phyloP scores from a whole-genome alignment of 73 alveolate genomes.

The Paramecium biaurelia region DNA sequence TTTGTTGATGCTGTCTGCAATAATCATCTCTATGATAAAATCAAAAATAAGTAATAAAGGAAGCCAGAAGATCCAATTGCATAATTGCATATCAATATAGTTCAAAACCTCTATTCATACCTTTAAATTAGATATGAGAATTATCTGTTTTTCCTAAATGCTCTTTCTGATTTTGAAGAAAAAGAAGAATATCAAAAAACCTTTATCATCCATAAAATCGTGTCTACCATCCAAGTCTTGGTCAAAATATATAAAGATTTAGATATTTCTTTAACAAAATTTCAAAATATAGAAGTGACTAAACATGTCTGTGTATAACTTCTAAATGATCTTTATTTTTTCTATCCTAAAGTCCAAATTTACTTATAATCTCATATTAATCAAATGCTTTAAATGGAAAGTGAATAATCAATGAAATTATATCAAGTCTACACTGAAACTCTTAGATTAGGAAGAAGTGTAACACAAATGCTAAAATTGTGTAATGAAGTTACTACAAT shows the following conservation, averaged over 20 bases:
- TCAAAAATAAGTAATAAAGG: not conserved
- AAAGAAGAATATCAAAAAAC: not conserved
- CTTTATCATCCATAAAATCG: constrained; percentile 9
- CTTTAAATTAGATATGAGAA: constrained; percentile 1
- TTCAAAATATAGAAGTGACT: not conserved
- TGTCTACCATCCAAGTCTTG: not conserved
- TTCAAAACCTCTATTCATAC: not conserved
- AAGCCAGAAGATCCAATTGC: constrained; percentile 22
- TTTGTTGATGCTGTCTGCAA: constrained; percentile 37
- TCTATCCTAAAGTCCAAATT: constrained; percentile 14
- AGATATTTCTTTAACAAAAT: constrained; percentile 12
- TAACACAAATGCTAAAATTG: not conserved
- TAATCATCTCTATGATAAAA: constrained; percentile 26
- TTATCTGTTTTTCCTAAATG: constrained; percentile 7
- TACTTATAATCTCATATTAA: not conserved
- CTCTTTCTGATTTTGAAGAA: not conserved
- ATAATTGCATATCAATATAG: not conserved
- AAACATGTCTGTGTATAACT: not conserved
- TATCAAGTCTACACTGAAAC: constrained; percentile 44
- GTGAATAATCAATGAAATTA: not conserved
- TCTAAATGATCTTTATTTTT: not conserved
- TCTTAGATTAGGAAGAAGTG: not conserved
- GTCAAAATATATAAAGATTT: not conserved
- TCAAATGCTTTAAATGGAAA: not conserved
- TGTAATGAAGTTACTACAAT: constrained; percentile 1